These are phyloP conservation scores for Aspergillus nomiae DNA, from an alignment of 2,329 filamentous ascomycete species.

Conservation along the genomic window DNA sequence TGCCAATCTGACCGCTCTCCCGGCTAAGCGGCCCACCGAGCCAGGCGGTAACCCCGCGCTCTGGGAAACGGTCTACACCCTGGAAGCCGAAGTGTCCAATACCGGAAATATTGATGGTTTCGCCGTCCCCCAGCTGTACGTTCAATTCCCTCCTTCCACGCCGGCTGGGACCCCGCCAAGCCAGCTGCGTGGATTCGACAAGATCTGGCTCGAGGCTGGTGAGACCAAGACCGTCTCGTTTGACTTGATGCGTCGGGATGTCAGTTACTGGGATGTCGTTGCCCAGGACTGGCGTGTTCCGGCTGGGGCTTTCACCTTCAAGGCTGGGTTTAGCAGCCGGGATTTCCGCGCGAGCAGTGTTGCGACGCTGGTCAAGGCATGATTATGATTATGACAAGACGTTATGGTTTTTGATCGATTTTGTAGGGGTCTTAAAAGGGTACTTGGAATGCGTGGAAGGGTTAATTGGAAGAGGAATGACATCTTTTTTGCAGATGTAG, in stretches of 20 bases:
- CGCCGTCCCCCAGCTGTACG: constrained; percentile 64
- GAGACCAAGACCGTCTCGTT: constrained; percentile 53
- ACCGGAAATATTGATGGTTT: constrained; percentile 66
- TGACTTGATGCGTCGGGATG: constrained; percentile 57
- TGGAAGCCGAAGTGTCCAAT: constrained; percentile 68
- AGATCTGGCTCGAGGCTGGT: constrained; percentile 55
- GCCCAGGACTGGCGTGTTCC: constrained; percentile 58
- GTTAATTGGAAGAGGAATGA: too few species aligned
- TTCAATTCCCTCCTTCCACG: constrained; percentile 27
- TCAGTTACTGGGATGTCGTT: constrained; percentile 64
- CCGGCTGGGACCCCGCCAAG: constrained; percentile 40
- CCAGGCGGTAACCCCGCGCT: constrained; percentile 48
- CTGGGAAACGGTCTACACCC: constrained; percentile 13
- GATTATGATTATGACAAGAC: neutral
- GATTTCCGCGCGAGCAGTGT: neutral
- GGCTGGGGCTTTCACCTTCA: neutral
- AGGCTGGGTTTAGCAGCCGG: constrained; percentile 5
- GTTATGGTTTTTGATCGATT: too few species aligned
- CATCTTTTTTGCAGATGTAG: too few species aligned
- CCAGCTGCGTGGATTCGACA: constrained; percentile 65
- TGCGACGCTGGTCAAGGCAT: neutral
- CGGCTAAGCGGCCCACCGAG: constrained; percentile 23
- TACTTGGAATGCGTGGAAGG: too few species aligned
- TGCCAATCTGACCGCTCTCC: neutral
- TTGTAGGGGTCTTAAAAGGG: too few species aligned